Evolutionary conservation across 2,329 filamentous ascomycete species (phyloP).

Genomic region (Bipolaris bicolor): DNA sequence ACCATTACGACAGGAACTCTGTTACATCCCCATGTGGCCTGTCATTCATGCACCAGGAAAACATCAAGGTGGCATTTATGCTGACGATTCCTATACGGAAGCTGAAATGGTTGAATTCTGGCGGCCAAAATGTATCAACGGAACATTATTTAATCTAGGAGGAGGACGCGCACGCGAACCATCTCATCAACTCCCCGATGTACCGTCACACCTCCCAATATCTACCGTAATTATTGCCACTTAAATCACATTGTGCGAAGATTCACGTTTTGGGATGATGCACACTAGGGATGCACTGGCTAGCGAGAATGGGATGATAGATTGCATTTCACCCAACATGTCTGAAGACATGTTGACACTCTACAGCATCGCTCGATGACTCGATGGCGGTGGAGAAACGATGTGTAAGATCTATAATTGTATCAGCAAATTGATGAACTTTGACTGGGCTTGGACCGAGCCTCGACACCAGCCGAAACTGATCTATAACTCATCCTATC

Average conservation of each 20-base stretch:
- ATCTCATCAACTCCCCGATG: background rate
- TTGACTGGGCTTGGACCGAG: background rate
- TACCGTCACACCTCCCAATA: background rate
- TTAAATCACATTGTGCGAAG: background rate
- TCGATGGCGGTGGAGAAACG: background rate
- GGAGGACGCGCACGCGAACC: background rate
- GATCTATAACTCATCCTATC: background rate
- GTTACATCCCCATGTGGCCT: background rate
- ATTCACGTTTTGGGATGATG: background rate
- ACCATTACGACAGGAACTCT: background rate
- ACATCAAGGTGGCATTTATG: background rate
- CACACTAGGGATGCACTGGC: background rate
- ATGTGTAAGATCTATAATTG: background rate
- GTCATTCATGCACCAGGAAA: background rate
- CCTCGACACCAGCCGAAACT: background rate
- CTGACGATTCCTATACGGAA: background rate
- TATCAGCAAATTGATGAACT: background rate
- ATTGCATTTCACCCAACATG: background rate
- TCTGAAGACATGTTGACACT: background rate
- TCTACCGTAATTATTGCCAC: background rate
- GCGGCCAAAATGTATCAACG: background rate
- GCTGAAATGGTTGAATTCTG: background rate
- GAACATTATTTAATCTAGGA: background rate
- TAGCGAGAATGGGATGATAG: background rate
- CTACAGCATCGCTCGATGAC: background rate